Evolutionary conservation across 2,329 filamentous ascomycete species (phyloP), one percentile per base, ranked within the genome.

Genomic region (Verruconis gallopava): DNA sequence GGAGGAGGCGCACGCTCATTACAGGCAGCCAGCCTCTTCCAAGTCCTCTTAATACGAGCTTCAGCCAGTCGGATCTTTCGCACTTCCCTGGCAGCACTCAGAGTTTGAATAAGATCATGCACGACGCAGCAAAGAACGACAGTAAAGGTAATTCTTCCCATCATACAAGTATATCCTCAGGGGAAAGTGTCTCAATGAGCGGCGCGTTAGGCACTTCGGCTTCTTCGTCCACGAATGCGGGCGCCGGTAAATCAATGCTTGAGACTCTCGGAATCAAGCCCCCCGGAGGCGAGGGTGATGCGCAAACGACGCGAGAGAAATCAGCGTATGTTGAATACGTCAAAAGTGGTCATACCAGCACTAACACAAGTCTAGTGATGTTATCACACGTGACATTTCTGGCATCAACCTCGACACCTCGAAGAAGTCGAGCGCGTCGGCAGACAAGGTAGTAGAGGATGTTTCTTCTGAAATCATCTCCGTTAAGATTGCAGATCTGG

Each of bases 401-500:
- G 85, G 86, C 40, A 96, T 96, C 53, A 93, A 86, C 42, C 77
- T 96, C 32, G 86, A 93, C 55, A 94, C 69, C 18, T 65, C 62
- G 33, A 64, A 66, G 21, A 30, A 30, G 6, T 64, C 71, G 13
- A 68, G 73, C 3, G 65, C 66, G 15, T 51, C 64, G 36, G 55
- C 60, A 4, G 79, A 84, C 54, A 81, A 82, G 61, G 67, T 71
- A 52, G 67, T 68, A 48, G 75, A 78, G 50, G 73, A 84, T 19
- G 53, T 64, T 21, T 56, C 60, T n/a, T 69, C 72, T 51, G 83
- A 88, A 48, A 81, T 86, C 49, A 96, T 98, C 53, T 95, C 89
- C 22, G 91, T 98, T 61, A 98, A 98, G 68, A 98, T 98, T 66
- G 91, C 91, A 33, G 91, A 98, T 68, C 69, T 98, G 43, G 91